These are phyloP conservation scores for Xanthoconium stramineum DNA, from an alignment of 768 basidiomycete species.

Conservation along the genomic window DNA sequence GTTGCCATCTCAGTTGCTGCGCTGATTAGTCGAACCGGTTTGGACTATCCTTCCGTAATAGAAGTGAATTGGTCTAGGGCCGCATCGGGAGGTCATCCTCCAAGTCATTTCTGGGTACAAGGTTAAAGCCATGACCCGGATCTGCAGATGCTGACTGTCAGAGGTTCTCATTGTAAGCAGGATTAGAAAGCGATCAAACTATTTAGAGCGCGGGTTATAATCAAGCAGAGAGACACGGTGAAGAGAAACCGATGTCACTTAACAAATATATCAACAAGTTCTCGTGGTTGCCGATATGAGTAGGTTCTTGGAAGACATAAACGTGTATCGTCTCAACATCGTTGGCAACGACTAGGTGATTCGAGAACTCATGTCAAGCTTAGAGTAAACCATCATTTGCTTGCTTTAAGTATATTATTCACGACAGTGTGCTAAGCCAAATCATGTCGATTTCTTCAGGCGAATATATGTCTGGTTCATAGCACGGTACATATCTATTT, in stretches of 20 bases:
- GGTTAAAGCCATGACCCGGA: background rate
- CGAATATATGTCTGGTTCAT: conserved; percentile 52
- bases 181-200: background rate
- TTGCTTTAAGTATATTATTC: conserved; percentile 8
- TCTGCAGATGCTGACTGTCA: background rate
- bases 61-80: background rate
- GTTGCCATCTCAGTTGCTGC: no score
- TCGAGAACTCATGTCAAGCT: background rate
- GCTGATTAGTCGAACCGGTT: conserved; percentile 5
- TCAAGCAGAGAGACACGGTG: background rate
- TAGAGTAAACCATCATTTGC: conserved; percentile 6
- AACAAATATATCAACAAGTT: background rate
- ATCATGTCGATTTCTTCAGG: conserved; percentile 15
- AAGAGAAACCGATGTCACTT: background rate
- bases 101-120: background rate
- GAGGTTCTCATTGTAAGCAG: background rate
- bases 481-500: conserved; percentile 58
- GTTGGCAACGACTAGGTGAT: conserved; percentile 3
- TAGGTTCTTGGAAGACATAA: background rate
- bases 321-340: background rate
- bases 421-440: background rate
- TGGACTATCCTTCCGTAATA: background rate
- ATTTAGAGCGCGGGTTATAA: background rate
- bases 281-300: background rate
- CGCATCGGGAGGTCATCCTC: background rate